These are phyloP conservation scores for Metroxylon sagu DNA, from an alignment of 176 grass and related monocot genomes.

Conservation along the genomic window DNA sequence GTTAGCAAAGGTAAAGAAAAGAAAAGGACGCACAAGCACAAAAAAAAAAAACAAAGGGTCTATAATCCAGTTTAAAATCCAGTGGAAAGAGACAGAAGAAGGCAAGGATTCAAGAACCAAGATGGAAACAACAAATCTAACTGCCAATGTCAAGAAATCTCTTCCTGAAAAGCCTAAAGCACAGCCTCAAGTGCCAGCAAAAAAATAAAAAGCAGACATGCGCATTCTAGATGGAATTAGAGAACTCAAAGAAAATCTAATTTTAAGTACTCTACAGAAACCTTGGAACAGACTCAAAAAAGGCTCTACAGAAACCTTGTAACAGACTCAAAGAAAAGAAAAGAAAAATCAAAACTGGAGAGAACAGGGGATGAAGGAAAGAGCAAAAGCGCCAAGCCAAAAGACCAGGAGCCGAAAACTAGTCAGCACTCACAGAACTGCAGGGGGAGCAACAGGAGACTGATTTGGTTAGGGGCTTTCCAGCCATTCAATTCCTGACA, in stretches of 20 bases:
- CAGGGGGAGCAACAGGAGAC: conserved; percentile 36
- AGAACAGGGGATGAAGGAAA: conserved; percentile 12
- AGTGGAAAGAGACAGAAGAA: background rate
- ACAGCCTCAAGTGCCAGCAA: background rate
- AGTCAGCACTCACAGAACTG: conserved; percentile 37
- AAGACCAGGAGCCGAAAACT: conserved; percentile 17
- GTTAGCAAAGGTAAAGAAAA: too few relatives aligned
- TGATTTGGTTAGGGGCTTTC: conserved; percentile 44
- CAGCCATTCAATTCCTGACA: conserved; percentile 44
- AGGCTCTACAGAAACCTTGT: conserved; percentile 5
- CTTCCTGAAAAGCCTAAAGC: background rate
- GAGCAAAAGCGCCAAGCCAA: background rate
- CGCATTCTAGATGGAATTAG: background rate
- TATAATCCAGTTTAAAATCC: background rate
- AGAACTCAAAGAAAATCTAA: conserved; percentile 5
- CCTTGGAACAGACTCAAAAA: conserved; percentile 2
- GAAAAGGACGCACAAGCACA: background rate
- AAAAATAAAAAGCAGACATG: background rate
- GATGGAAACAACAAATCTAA: background rate
- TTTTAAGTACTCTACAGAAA: conserved; percentile 9
- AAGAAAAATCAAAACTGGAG: background rate
- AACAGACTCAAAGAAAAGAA: background rate
- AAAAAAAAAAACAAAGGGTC: background rate
- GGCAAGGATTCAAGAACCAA: too few relatives aligned
- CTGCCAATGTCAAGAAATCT: background rate